phyloP scores from a whole-genome alignment of 169 alveolate genomes.

The Perkinsus olseni region DNA sequence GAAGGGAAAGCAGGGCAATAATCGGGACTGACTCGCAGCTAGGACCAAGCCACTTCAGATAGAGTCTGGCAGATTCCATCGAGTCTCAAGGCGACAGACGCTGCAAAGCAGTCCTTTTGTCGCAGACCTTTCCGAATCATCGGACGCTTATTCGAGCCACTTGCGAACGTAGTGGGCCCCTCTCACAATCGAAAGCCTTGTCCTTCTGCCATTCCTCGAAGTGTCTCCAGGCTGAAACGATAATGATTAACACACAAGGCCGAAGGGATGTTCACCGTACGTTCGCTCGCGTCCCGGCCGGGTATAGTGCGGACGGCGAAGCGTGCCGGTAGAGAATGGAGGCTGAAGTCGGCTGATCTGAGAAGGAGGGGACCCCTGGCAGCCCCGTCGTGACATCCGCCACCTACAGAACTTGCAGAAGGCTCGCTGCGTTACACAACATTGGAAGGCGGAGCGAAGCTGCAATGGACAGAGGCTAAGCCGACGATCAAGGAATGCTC shows the following conservation, averaged over 20 bases:
- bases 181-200: neutral
- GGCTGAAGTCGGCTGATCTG: neutral
- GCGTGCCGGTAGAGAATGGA: neutral
- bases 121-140: neutral
- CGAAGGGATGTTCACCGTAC: neutral
- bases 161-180: too few species aligned
- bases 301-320: neutral
- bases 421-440: neutral
- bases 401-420: neutral
- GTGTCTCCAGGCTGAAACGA: neutral
- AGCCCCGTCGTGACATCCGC: neutral
- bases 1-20: neutral
- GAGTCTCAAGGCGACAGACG: too few species aligned
- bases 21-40: neutral
- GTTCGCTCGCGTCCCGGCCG: neutral
- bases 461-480: neutral
- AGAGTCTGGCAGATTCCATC: too few species aligned
- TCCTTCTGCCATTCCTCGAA: neutral
- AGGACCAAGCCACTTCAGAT: too few species aligned
- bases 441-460: neutral
- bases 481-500: too few species aligned
- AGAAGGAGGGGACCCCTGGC: neutral
- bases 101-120: neutral
- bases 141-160: neutral
- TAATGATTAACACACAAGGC: neutral